Conservation (phyloP, 805 yeast genomes). For the Sungouiella blattae region DNA sequence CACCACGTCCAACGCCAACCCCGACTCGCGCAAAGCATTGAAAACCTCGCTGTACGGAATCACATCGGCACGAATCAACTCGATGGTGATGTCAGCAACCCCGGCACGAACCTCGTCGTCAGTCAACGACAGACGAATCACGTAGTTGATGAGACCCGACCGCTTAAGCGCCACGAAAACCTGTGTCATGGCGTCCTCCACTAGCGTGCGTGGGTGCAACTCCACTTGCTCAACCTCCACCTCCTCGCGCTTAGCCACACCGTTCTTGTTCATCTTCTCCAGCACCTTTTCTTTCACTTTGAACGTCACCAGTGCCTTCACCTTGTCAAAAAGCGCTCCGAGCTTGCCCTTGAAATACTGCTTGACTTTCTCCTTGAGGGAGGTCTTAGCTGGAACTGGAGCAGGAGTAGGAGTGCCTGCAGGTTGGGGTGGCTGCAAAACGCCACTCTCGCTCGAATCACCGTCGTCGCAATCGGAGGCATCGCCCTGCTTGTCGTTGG, state of each 20-base stretch:
- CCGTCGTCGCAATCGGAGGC: background rate
- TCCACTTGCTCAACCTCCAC: background rate
- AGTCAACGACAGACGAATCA: constrained; percentile 24
- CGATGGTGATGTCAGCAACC: constrained; percentile 21
- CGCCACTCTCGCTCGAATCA: background rate
- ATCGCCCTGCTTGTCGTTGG: background rate
- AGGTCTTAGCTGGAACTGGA: background rate
- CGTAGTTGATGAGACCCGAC: constrained; percentile 27
- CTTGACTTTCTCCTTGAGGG: no score
- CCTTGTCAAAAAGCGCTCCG: constrained; percentile 15
- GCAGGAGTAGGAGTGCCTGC: background rate
- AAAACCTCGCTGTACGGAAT: constrained; percentile 32
- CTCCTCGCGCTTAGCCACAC: no score
- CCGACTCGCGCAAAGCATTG: constrained; percentile 26
- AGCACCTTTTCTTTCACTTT: background rate
- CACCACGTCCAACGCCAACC: constrained; percentile 27
- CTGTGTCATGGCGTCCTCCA: constrained; percentile 19
- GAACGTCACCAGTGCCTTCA: constrained; percentile 10
- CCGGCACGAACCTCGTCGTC: constrained; percentile 26
- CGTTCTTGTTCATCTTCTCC: background rate
- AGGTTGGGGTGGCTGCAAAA: background rate
- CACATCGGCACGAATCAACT: constrained; percentile 24
- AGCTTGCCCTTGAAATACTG: no score
- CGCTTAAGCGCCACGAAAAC: constrained; percentile 25
- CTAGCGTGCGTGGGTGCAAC: background rate